Evolutionary conservation across 352 stramenopile genomes (phyloP), one percentile per base, ranked within the genome.

Genomic region (Phytophthora pseudosyringae): DNA sequence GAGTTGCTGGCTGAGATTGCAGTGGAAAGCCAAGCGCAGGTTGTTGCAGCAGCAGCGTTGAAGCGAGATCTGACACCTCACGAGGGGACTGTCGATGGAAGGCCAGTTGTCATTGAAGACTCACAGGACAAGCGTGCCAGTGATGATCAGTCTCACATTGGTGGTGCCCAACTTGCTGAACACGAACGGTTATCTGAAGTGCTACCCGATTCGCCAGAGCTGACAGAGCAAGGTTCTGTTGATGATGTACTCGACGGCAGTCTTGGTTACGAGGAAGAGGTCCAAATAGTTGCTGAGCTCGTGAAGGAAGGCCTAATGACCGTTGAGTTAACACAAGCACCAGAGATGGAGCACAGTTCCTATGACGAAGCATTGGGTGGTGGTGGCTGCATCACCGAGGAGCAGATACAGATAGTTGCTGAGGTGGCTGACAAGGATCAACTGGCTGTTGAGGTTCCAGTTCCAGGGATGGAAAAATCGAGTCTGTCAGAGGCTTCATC

Each of bases 31-130:
- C 52, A 64, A 28, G 25, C 31, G 11, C 48, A 61, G 5, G 8
- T 71, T 18, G 32, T 64, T 52, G 54, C 53, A 29, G 43, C 41
- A 26, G 15, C 29, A 25, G 56, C 35, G 2, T 52, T 73, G 3
- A 60, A 58, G 16, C 53, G 25, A 26, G 13, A 62, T 16, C n/a
- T 76, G n/a, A 29, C 32, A 5, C 4, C 9, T 16, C n/a, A 55
- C 29, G 28, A 21, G 10, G 45, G 36, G 32, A 29, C 13, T 28
- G 26, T 36, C 4, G n/a, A 54, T 58, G 46, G 43, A 33, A 32
- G 51, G 3, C n/a, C 25, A 38, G 32, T 13, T 11, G 35, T 31
- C 13, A 9, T n/a, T 39, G 31, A 51, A 55, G 40, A 66, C n/a
- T 8, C 13, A 21, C 11, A n/a, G 2, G 13, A 38, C 5, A 35